phyloP scores from a whole-genome alignment of 164 flowering plant species.

The Berberis vulgaris region DNA sequence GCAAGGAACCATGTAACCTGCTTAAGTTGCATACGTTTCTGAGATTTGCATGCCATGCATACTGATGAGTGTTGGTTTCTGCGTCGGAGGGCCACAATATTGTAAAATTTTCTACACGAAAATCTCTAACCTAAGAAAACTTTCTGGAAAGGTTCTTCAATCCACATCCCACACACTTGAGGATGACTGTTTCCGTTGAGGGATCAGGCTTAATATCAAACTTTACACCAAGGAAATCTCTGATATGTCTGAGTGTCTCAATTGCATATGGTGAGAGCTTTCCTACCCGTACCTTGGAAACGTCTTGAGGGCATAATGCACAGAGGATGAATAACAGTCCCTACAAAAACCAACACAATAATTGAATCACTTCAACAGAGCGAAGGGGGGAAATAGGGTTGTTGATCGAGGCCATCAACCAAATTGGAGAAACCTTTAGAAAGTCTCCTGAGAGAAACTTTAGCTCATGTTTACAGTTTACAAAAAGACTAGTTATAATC shows the following conservation, averaged over 20 bases:
- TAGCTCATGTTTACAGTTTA: too few relatives aligned
- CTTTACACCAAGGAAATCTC: conserved; percentile 66
- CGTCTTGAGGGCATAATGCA: conserved; percentile 74
- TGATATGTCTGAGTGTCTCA: conserved; percentile 61
- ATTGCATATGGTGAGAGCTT: conserved; percentile 79
- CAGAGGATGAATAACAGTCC: conserved; percentile 63
- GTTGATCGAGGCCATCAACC: too few relatives aligned
- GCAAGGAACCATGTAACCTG: too few relatives aligned
- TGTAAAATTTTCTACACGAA: too few relatives aligned
- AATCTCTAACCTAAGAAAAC: conserved; percentile 27
- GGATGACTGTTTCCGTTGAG: conserved; percentile 46
- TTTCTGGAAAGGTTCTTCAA: conserved; percentile 66
- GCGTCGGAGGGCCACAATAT: too few relatives aligned
- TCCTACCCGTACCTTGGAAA: conserved; percentile 85
- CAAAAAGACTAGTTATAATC: too few relatives aligned
- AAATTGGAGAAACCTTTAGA: too few relatives aligned
- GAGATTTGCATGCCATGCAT: too few relatives aligned
- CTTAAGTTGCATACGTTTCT: too few relatives aligned
- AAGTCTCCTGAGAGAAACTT: too few relatives aligned
- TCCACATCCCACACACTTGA: conserved; percentile 74
- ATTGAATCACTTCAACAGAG: neutral
- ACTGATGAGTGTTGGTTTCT: too few relatives aligned
- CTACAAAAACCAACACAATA: conserved; percentile 24
- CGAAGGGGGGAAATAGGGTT: neutral
- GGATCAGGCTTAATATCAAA: conserved; percentile 77